Evolutionary conservation across 305 asterid genomes (phyloP), one percentile per base, ranked within the genome.

Genomic region (Solanum aculeatissimum): DNA sequence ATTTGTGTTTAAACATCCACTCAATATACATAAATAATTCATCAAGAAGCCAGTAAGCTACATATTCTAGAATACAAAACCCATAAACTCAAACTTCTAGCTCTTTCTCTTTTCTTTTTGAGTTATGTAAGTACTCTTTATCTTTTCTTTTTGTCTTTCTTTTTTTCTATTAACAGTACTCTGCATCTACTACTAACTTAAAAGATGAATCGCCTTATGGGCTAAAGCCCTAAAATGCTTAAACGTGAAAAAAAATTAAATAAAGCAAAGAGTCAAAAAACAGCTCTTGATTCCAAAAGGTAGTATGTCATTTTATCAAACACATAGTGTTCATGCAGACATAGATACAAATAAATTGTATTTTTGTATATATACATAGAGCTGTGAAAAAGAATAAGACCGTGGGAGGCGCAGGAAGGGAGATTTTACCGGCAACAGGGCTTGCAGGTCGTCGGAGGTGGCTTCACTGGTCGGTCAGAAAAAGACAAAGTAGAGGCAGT

Each of bases 401-500:
- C 18, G 18, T 11, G 54, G 7, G 54, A 70, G 58, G 58, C 38
- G 14, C 16, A 12, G 43, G 14, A 54, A 70, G 14, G 63, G 69
- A 70, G 40, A 60, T 53, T 77, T 84, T 84, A 85, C 87, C 87
- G 51, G 72, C 51, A 25, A 10, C 77, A 12, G 27, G 80, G 54
- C 47, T 66, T 1, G 23, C 13, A 6, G 25, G 45, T 75, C 62
- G 82, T n/a, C 54, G 79, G 62, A 25, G 81, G 43, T 49, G 23
- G 62, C 19, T 68, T 16, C 38, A 62, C 9, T 62, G 40, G 40
- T 14, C 9, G 42, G 35, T 71, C 80, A 42, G 38, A 72, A 10
- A 4, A 27, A 62, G 38, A 13, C 69, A 62, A 58, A 6, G 54
- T 2, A 0, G 19, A n/a, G 8, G 25, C 42, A 1, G 42, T 6